These are phyloP conservation scores for Suaeda aralocaspica DNA, from an alignment of 148 eudicot genomes.

Conservation along the genomic window DNA sequence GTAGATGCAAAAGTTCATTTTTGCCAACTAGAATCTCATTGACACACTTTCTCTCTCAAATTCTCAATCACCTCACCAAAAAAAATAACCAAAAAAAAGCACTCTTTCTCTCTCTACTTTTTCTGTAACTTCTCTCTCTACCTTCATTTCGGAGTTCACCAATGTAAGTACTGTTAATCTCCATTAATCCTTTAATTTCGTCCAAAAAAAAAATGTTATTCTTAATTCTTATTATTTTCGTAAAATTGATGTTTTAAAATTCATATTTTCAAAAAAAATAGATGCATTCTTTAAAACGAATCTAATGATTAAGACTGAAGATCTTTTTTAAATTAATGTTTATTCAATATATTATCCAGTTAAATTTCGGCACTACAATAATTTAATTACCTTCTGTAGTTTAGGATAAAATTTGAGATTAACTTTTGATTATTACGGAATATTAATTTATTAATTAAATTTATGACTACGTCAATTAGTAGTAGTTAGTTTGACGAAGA, in stretches of 20 bases:
- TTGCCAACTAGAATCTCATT: not conserved
- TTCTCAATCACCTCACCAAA: too few relatives aligned
- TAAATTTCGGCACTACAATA: not conserved
- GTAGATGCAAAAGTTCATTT: not conserved
- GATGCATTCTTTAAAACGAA: not conserved
- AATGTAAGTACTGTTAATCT: too few relatives aligned
- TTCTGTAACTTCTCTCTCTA: too few relatives aligned
- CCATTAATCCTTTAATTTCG: too few relatives aligned
- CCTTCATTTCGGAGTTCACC: too few relatives aligned
- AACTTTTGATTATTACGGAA: not conserved
- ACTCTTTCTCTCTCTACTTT: too few relatives aligned
- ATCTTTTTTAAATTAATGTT: not conserved
- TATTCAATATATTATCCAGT: not conserved
- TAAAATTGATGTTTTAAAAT: conserved; percentile 5
- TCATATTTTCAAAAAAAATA: not conserved
- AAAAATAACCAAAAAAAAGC: too few relatives aligned
- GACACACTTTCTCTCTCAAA: too few relatives aligned
- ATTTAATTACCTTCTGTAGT: not conserved
- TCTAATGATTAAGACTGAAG: conserved; percentile 23
- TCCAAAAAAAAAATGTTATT: too few relatives aligned
- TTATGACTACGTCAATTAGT: not conserved
- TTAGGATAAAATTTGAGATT: not conserved
- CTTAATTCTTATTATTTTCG: too few relatives aligned
- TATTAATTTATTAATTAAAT: too few relatives aligned
- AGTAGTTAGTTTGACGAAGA: conserved; percentile 12